Evolutionary conservation across 257 asterid species (phyloP).

Genomic region (Solanum tarapatanum): DNA sequence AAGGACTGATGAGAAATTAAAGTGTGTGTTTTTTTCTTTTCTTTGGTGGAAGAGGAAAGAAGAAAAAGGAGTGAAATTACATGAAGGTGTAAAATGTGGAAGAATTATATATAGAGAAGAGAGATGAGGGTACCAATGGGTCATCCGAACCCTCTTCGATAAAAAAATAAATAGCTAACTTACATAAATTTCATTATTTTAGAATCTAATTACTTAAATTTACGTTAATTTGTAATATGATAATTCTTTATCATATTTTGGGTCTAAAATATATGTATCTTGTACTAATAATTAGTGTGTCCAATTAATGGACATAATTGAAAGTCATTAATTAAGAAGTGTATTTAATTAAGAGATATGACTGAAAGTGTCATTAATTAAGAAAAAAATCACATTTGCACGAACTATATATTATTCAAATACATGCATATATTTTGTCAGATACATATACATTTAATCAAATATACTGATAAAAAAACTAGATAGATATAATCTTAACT

Average conservation of each 20-base stretch:
- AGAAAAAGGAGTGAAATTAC: conserved; percentile 7
- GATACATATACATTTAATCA: too few species aligned
- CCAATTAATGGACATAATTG: too few species aligned
- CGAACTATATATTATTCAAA: too few species aligned
- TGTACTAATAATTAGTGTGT: background rate
- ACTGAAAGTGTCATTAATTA: background rate
- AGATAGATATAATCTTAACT: too few species aligned
- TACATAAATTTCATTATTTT: too few species aligned
- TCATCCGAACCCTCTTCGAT: background rate
- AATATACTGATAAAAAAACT: too few species aligned
- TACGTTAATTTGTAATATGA: too few species aligned
- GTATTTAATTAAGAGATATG: too few species aligned
- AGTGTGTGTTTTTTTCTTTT: background rate
- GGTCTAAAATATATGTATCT: background rate
- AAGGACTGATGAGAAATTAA: background rate
- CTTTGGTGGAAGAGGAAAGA: too few species aligned
- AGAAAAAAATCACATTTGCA: too few species aligned
- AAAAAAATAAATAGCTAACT: too few species aligned
- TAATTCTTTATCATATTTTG: too few species aligned
- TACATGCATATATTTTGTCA: background rate
- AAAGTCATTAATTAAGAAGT: background rate
- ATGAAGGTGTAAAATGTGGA: background rate
- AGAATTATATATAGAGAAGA: conserved; percentile 8
- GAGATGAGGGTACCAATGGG: background rate
- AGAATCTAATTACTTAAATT: fast-evolving